phyloP scores from a whole-genome alignment of 108 stramenopile species.

The Pseudonitzschia pungens region DNA sequence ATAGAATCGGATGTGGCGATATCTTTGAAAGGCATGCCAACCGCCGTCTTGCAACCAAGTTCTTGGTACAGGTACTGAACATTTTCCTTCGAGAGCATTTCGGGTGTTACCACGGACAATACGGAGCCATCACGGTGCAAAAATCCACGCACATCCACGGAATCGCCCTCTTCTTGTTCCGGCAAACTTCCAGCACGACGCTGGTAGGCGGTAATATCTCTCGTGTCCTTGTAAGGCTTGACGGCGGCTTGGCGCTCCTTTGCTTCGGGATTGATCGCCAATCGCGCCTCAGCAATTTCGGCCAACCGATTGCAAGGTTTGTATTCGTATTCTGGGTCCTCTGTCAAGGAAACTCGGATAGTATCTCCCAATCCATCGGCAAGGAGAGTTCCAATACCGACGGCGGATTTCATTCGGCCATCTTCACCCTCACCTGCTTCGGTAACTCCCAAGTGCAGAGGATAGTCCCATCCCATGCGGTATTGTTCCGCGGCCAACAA shows the following conservation, averaged over 20 bases:
- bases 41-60: conserved; percentile 93
- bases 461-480: conserved; percentile 94
- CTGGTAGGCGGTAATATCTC: conserved; percentile 77
- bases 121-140: conserved; percentile 90
- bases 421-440: conserved; percentile 99
- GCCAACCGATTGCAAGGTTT: conserved; percentile 91
- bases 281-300: conserved; percentile 72
- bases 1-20: conserved; percentile 92
- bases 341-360: conserved; percentile 94
- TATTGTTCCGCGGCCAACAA: conserved; percentile 91
- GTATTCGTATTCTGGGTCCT: conserved; percentile 96
- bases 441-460: conserved; percentile 95
- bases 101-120: conserved; percentile 65
- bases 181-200: conserved; percentile 74
- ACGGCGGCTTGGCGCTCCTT: conserved; percentile 67
- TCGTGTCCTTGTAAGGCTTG: conserved; percentile 75
- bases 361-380: conserved; percentile 97
- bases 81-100: conserved; percentile 77
- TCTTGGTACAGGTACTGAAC: conserved; percentile 84
- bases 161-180: conserved; percentile 72
- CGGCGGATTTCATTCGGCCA: conserved; percentile 97
- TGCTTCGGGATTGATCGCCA: conserved; percentile 72
- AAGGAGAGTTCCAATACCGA: conserved; percentile 95
- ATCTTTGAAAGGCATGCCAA: conserved; percentile 98
- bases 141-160: conserved; percentile 82